Conservation (phyloP, 441 rosid species). For the Arabidopsis hybrid region DNA sequence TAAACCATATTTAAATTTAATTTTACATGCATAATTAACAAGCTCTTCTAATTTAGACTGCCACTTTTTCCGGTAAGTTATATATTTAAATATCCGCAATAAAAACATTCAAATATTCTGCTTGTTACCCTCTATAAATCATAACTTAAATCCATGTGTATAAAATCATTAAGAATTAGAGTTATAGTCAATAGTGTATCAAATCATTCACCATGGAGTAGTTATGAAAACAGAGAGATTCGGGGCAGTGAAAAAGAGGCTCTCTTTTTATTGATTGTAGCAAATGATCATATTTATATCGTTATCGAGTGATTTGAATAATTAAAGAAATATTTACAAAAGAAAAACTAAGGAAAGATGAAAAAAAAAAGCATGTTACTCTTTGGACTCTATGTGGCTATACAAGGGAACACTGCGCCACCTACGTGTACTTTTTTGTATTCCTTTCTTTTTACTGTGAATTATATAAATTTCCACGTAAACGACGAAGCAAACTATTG, state of each 20-base stretch:
- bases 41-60: not conserved
- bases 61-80: not conserved
- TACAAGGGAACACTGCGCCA: conserved; percentile 69
- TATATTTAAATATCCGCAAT: not conserved
- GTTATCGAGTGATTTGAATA: conserved; percentile 13
- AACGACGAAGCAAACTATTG: conserved; percentile 1
- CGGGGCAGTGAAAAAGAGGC: conserved; percentile 45
- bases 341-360: conserved; percentile 31
- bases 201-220: conserved; percentile 29
- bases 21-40: not conserved
- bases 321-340: conserved; percentile 33
- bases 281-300: conserved; percentile 37
- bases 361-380: conserved; percentile 40
- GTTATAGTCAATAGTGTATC: conserved; percentile 29
- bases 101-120: not conserved
- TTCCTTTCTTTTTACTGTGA: conserved; percentile 28
- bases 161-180: conserved; percentile 1
- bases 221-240: conserved; percentile 43
- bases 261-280: conserved; percentile 45
- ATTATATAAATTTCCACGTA: not conserved
- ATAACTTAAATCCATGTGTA: not conserved
- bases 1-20: too few species aligned
- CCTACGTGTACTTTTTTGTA: conserved; percentile 52
- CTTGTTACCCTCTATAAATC: not conserved
- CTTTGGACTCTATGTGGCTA: conserved; percentile 45